Base-by-base conservation (phyloP, 2,329 filamentous ascomycete genomes). In the Clonostachys solani region DNA sequence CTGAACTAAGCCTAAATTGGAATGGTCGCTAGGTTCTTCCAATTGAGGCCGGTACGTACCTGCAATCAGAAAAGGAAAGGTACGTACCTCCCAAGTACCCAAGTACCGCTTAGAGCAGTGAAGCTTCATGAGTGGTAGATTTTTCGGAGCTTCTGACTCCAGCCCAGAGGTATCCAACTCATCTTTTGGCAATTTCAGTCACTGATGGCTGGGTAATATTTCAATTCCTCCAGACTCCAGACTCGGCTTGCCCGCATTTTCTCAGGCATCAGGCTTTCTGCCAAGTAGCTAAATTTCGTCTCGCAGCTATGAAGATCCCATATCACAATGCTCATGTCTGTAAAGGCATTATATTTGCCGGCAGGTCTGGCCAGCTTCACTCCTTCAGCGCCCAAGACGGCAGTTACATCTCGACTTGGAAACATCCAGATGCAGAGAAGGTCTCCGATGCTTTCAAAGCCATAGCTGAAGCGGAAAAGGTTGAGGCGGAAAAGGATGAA, bases 301-400 rank as follows among this genome's bases (percentile, higher is more conserved):
- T 38, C 15, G 36, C 60, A 54, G n/a, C 17, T 35, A 73, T 76
- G 67, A 67, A 67, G 51, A 61, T 79, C 48, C 84, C 86, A n/a
- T 87, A 87, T 56, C 86, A 86, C 56, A 78, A 81, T 55, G 65
- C 89, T 42, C 72, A 75, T 53, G 74, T 66, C 35, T 68, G 69
- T 50, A 77, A 77, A 42, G 64, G 75, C 54, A 66, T 87, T 17
- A 65, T 96, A 16, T 76, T 95, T 55, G 87, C 86, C 36, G 87
- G 89, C 23, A 83, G 84, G 50, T 89, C 89, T 13, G 79, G 84
- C 43, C 80, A 77, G 56, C 80, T 96, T 46, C 79, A 89, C 58
- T 80, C 82, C 3, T 86, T 89, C 62, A 74, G 74, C 58, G 67
- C 84, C 7, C 59, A 69, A n/a, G 73, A 80, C 50, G 80, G 83